Percentiles rank a stretch among this genome's conserved stretches.
phyloP scores from a whole-genome alignment of 169 alveolate species.

The Cystoisospora suis region DNA sequence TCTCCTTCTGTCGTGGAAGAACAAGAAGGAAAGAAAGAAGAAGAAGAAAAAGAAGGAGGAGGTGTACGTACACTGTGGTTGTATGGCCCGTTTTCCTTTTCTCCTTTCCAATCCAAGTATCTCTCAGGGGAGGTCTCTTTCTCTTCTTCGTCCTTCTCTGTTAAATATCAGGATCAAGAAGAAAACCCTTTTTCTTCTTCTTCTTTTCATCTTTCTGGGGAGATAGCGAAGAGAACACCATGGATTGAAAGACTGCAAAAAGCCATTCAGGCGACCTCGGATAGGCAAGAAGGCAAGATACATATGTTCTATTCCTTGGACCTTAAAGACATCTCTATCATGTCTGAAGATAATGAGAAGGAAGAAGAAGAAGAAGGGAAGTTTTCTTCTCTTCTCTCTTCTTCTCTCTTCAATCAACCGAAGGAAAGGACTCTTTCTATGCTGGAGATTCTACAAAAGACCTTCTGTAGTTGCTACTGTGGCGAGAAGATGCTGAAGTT shows the following conservation, averaged over 20 bases:
- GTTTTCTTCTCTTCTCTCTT: neutral
- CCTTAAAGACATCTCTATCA: neutral
- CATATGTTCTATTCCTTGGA: neutral
- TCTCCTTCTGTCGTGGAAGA: no score
- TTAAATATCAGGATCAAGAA: no score
- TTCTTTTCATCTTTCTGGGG: neutral
- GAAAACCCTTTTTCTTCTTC: no score
- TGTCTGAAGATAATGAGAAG: no score
- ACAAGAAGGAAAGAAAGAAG: neutral
- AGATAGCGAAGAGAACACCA: neutral
- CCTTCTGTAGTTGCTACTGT: slow-evolving; percentile 14
- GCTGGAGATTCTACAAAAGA: neutral
- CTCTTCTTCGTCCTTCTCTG: no score
- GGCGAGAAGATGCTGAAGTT: neutral
- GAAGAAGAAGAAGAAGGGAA: no score
- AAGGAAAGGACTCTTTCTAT: neutral
- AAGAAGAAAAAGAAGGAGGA: neutral
- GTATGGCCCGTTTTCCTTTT: neutral
- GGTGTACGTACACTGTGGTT: slow-evolving; percentile 3
- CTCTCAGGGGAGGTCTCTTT: neutral
- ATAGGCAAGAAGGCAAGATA: neutral
- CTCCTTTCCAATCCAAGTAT: neutral
- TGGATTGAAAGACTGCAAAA: neutral
- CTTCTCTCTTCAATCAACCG: no score
- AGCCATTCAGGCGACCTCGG: neutral